Evolutionary conservation across 1,284 basidiomycete genomes (phyloP), one percentile per base, ranked within the genome.

Genomic region (Butyriboletus appendiculatus): DNA sequence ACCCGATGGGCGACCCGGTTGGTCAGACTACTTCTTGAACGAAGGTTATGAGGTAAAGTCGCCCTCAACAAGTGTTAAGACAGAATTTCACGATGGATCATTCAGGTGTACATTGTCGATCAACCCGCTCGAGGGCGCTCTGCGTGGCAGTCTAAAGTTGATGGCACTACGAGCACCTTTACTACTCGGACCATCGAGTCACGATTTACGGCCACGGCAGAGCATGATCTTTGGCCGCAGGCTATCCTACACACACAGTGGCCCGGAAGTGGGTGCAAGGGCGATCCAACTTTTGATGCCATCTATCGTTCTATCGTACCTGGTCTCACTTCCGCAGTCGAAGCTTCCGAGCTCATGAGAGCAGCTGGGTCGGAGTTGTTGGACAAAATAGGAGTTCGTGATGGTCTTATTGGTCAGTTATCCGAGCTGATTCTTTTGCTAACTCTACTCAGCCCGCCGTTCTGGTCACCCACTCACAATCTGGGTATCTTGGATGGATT

Each of bases 91-190:
- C 11, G 38, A 33, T 37, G 10, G 11, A 50, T 24, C 11, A 18
- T 52, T 18, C 42, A 81, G 80, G 57, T 81, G 7, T 81, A 78
- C 56, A 68, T 81, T 22, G 68, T 80, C n/a, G 80, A 81, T 55
- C 79, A 81, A 58, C 75, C 80, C 1, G 69, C 76, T 6, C 72
- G 80, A 16, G 80, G 70, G 18, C 73, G 79, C 24, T 81, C 80
- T 46, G 62, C 76, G 0, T 81, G 75, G 75, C 77, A 78, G 45
- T 57, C 72, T 41, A 56, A 59, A 33, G 58, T 75, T 10, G 76
- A 81, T 45, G 79, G 79, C 15, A 45, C 65, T 2, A 73, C 71
- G 38, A 63, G 53, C 22, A 54, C 61, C 9, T 69, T 65, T 39
- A 68, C 72, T 38, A 66, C 74, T 0, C 61, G 64, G 30, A 66